Conservation (phyloP, 768 basidiomycete species). For the Tulasnella calospora region DNA sequence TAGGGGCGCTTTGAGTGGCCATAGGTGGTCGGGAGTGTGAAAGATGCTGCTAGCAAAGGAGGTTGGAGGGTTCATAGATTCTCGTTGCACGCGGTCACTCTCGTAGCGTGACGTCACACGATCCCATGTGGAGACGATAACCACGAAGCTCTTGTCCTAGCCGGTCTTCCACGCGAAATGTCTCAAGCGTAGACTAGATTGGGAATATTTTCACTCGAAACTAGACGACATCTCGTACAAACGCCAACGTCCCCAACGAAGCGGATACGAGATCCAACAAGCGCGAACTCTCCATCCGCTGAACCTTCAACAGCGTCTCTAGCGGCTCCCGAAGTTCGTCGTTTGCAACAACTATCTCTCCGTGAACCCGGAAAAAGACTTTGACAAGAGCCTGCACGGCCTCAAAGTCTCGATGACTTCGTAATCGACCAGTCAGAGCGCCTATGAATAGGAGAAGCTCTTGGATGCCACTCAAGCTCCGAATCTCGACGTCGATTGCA, state of each 20-base stretch:
- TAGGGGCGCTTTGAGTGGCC: conserved; percentile 44
- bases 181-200: neutral
- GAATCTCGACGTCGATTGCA: conserved; percentile 84
- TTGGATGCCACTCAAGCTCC: conserved; percentile 48
- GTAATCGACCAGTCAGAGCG: conserved; percentile 66
- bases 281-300: conserved; percentile 70
- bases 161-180: neutral
- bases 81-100: conserved; percentile 8
- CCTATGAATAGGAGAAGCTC: conserved; percentile 64
- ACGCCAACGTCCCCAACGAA: conserved; percentile 68
- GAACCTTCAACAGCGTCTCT: conserved; percentile 56
- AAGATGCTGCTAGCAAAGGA: neutral
- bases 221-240: conserved; percentile 63
- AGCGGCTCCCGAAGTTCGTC: conserved; percentile 56
- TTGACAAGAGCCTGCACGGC: conserved; percentile 84
- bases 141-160: neutral
- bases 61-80: neutral
- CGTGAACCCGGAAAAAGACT: conserved; percentile 80
- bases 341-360: conserved; percentile 63
- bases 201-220: neutral
- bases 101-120: conserved; percentile 9
- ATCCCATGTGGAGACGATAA: neutral
- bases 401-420: conserved; percentile 85
- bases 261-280: conserved; percentile 69
- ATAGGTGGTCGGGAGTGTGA: conserved; percentile 2